These are phyloP conservation scores for Hanseniaspora lachancei DNA, from an alignment of 805 yeast genomes.

Conservation along the genomic window DNA sequence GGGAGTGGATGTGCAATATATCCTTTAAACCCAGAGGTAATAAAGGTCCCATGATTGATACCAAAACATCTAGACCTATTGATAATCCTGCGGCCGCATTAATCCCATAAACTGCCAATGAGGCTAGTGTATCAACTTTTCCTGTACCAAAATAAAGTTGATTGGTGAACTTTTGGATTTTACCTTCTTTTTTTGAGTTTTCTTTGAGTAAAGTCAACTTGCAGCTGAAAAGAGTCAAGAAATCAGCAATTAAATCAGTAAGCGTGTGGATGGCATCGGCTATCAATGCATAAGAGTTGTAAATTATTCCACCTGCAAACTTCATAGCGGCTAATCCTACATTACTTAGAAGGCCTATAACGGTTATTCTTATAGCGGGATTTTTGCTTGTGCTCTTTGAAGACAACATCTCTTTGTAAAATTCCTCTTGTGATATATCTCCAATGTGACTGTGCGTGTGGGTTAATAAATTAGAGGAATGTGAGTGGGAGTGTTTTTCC, in stretches of 20 bases:
- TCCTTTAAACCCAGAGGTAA: conserved; percentile 53
- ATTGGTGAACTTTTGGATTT: background rate
- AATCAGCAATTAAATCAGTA: conserved; percentile 79
- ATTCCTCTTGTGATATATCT: background rate
- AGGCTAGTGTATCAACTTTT: conserved; percentile 83
- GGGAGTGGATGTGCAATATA: conserved; percentile 33
- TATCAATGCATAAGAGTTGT: conserved; percentile 85
- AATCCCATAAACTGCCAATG: conserved; percentile 73
- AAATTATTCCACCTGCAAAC: conserved; percentile 76
- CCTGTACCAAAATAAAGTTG: conserved; percentile 64
- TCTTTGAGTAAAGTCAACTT: conserved; percentile 41
- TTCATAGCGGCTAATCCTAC: conserved; percentile 77
- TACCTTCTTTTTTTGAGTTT: conserved; percentile 16
- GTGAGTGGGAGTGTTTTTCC: conserved; percentile 23
- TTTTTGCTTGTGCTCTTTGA: conserved; percentile 39
- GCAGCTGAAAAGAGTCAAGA: conserved; percentile 79
- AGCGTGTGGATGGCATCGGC: conserved; percentile 94
- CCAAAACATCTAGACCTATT: conserved; percentile 75
- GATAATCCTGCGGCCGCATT: conserved; percentile 77
- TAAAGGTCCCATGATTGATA: conserved; percentile 52
- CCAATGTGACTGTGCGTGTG: conserved; percentile 10
- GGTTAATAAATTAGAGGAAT: conserved; percentile 21
- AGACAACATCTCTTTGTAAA: conserved; percentile 26
- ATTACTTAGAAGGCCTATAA: conserved; percentile 78
- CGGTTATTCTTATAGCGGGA: conserved; percentile 85